Base-by-base conservation (phyloP, 495 filamentous ascomycete species). In the Daldinia concentrica region DNA sequence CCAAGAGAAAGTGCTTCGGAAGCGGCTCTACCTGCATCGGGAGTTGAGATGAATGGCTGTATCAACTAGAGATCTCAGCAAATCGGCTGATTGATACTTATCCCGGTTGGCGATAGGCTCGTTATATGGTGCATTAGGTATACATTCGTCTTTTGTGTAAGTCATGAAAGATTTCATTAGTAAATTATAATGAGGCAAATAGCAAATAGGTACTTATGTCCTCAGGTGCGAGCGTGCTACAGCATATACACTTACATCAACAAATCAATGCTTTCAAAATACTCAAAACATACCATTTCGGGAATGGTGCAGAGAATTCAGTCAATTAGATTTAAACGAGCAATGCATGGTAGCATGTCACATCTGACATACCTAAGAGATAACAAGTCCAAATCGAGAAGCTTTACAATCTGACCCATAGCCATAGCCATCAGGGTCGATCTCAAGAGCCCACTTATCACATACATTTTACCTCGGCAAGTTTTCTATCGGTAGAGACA, bases 381-480 rank as follows among this genome's bases (percentile, higher is more conserved):
- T n/a, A n/a, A 14, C 14, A 5, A 34, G 32, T 39, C 6, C 39
- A 17, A 41, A 17, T 41, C 39, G 39, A 41, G 11, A n/a, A n/a
- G 34, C 34, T 36, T 36, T 36, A 14, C n/a, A 7, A n/a, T 41
- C 7, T 17, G 39, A 39, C 37, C 37, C 37, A 6, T 41, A 2
- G n/a, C 37, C 37, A 6, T 41, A 2, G n/a, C 39, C 5, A 17
- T 17, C 39, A 15, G n/a, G 39, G n/a, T 41, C 39, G 39, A 41
- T 41, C 39, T 17, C 6, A 41, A 41, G n/a, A 41, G 3, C 45
- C 45, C 19, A 26, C 45, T 51, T 15, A 14, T 51, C 26, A 22
- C 3, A 24, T 30, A 52, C 4, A 54, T 54, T 54, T 54, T 54
- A 54, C 50, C 50, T 54, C 50, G 50, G 50, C 26, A 29, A 29